Base-by-base conservation (phyloP, 2,329 filamentous ascomycete genomes). In the Penicillium sp. region DNA sequence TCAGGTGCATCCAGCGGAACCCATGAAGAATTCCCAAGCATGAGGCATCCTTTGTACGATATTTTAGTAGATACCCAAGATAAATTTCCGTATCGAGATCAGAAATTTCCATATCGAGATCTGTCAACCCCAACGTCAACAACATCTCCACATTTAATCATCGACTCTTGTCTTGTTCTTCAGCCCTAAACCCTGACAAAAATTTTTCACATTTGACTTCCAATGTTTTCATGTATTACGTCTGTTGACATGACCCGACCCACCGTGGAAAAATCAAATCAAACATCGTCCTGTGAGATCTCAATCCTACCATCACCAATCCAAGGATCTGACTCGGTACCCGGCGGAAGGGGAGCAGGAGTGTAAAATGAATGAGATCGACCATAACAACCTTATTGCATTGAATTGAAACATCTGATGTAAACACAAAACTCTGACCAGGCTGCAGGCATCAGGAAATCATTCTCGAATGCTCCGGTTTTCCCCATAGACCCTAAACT, bases 1-100 rank as follows among this genome's bases (percentile, higher is more conserved):
- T 34, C 13, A 22, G 41, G 22, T 41, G 10, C 31, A 49, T 37
- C n/a, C 34, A 31, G 35, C 10, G 14, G 56, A 58, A 13, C 41
- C 58, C 35, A 57, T 58, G 57, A 46, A 57, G 28, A 33, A 60
- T 31, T 51, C 56, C n/a, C 35, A 43, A 25, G 16, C 40, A 38
- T 50, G 34, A 44, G 30, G 18, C 25, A 36, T 46, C 22, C 25
- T 35, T 39, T 28, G 46, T 48, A 44, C 29, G 29, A 46, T 38
- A 48, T 31, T 18, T 36, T 16, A 38, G 43, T 42, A 55, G 41
- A 55, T 55, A 54, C 50, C 52, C 52, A 41, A 41, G 27, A 25
- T 25, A 43, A 36, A 22, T n/a, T n/a, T n/a, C n/a, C 19, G 5
- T 3, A 22, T 22, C 19, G 19, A 22, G 19, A 3, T 5, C n/a